phyloP scores from a whole-genome alignment of 2,329 filamentous ascomycete species.

The Fusarium annulatum region DNA sequence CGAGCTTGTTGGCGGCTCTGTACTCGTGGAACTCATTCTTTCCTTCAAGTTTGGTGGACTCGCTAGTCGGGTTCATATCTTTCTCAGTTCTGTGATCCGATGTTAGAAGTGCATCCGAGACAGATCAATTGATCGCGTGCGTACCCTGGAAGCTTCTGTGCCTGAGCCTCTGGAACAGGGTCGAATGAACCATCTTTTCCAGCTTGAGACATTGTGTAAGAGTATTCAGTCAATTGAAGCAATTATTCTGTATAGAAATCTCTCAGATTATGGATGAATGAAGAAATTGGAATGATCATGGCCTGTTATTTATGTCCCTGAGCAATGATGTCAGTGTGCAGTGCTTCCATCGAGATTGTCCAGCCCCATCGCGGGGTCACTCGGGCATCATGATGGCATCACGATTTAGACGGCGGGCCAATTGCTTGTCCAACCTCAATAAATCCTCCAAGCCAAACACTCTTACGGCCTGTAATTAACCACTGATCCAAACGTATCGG shows the following conservation, averaged over 20 bases:
- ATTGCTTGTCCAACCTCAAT: background rate
- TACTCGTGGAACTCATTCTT: constrained; percentile 53
- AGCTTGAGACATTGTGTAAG: constrained; percentile 25
- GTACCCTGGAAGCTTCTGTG: constrained; percentile 54
- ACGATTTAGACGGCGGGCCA: background rate
- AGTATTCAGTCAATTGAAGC: background rate
- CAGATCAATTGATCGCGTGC: background rate
- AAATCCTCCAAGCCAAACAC: too few relatives aligned
- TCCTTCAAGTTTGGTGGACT: constrained; percentile 55
- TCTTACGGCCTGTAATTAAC: background rate
- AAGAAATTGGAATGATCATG: background rate
- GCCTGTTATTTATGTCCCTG: background rate
- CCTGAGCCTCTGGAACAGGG: constrained; percentile 49
- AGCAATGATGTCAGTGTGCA: constrained; percentile 27
- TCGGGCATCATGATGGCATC: constrained; percentile 27
- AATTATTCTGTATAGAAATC: background rate
- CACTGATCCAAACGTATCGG: constrained; percentile 61
- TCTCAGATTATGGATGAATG: too few relatives aligned
- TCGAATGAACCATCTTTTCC: constrained; percentile 49
- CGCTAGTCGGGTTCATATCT: constrained; percentile 53
- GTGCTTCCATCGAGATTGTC: constrained; percentile 13
- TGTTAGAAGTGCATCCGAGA: fast-evolving
- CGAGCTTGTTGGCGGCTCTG: constrained; percentile 59
- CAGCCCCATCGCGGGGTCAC: constrained; percentile 1
- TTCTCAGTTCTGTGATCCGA: constrained; percentile 47